phyloP scores from a whole-genome alignment of 192 early-diverging fungal species.

The Backusella circina region DNA sequence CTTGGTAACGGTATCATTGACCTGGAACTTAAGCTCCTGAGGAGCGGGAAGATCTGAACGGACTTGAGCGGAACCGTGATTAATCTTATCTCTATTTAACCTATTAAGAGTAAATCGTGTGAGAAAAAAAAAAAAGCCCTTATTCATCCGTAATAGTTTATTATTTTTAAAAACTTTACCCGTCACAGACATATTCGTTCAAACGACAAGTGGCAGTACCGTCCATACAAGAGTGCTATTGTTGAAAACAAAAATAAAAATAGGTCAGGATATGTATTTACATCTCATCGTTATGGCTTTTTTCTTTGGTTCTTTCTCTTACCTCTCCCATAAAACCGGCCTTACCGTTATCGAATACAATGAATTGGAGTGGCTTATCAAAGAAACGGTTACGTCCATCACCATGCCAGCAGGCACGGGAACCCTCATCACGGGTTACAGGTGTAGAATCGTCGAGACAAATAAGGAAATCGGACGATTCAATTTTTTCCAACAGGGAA shows the following conservation, averaged over 20 bases:
- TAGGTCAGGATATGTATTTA: not conserved
- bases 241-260: not conserved
- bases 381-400: constrained; percentile 97
- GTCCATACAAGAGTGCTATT: constrained; percentile 89
- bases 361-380: constrained; percentile 96
- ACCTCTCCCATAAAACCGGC: constrained; percentile 92
- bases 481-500: constrained; percentile 74
- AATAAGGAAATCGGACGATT: constrained; percentile 82
- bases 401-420: constrained; percentile 92
- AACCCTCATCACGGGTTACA: constrained; percentile 87
- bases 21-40: constrained; percentile 69
- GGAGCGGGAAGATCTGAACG: constrained; percentile 64
- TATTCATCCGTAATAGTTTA: not conserved
- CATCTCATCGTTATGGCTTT: too few species aligned
- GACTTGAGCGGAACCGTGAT: constrained; percentile 58
- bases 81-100: constrained; percentile 63
- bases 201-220: constrained; percentile 87
- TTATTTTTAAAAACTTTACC: constrained; percentile 6
- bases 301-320: not conserved
- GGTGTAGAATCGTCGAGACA: constrained; percentile 88
- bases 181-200: constrained; percentile 76
- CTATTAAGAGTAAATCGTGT: constrained; percentile 3
- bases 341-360: constrained; percentile 97
- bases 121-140: not conserved
- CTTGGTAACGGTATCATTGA: constrained; percentile 52